Evolutionary conservation across 202 grass and related monocot genomes (phyloP).

Genomic region (Schoenoplectus triqueter): DNA sequence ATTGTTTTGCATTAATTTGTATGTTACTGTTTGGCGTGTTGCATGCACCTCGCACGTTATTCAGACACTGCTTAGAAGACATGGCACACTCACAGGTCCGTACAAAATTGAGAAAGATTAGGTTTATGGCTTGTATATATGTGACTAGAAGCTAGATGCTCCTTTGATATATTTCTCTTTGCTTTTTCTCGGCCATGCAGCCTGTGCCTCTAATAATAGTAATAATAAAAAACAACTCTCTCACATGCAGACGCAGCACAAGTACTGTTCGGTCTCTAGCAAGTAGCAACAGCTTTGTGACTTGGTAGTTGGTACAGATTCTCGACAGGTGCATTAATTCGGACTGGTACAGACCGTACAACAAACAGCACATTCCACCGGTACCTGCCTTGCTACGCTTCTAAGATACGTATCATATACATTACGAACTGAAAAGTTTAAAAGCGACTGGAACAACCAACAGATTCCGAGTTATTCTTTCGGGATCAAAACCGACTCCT

Average conservation of each 20-base stretch:
- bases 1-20: not conserved
- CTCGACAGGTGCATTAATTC: not conserved
- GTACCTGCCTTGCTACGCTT: no score
- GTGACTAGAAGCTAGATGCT: not conserved
- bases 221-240: not conserved
- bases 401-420: no score
- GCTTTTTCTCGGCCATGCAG: conserved; percentile 14
- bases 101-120: not conserved
- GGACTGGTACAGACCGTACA: not conserved
- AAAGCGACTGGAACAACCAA: no score
- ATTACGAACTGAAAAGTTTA: no score
- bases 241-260: conserved; percentile 9
- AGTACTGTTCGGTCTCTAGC: conserved; percentile 7
- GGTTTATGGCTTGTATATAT: not conserved
- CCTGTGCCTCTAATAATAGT: not conserved
- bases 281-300: conserved; percentile 26
- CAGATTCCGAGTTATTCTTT: no score
- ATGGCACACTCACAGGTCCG: not conserved
- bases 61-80: not conserved
- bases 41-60: conserved; percentile 9
- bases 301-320: not conserved
- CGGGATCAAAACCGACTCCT: no score
- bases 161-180: not conserved
- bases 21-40: conserved; percentile 15
- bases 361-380: no score